A percentile compares a stretch with the other conserved stretches of the same genome.
phyloP scores from a whole-genome alignment of 148 eudicot species.

The Amaranthus palmeri region DNA sequence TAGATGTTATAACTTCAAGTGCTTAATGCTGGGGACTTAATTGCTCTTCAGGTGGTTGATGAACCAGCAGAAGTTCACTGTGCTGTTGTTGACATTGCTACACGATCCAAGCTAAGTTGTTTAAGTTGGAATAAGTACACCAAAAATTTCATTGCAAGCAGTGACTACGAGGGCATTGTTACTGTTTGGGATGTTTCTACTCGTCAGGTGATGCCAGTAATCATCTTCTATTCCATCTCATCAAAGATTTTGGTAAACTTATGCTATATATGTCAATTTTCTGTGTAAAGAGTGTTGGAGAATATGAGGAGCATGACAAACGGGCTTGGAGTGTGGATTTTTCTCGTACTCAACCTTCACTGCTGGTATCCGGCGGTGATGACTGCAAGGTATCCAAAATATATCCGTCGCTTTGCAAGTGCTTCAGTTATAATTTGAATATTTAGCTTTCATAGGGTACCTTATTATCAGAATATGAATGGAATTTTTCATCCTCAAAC shows the following conservation, averaged over 20 bases:
- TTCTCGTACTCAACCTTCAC: slow-evolving; percentile 71
- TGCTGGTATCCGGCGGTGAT: slow-evolving; percentile 90
- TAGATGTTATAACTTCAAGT: neutral
- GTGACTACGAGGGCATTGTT: slow-evolving; percentile 85
- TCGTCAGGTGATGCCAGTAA: slow-evolving; percentile 49
- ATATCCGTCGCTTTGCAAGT: neutral
- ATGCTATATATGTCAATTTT: slow-evolving; percentile 8
- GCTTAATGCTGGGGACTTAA: neutral
- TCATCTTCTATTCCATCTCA: slow-evolving; percentile 5
- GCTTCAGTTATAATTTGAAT: neutral
- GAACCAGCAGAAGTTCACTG: slow-evolving; percentile 66
- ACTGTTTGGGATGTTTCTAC: slow-evolving; percentile 84
- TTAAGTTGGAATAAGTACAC: slow-evolving; percentile 82
- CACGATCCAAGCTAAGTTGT: slow-evolving; percentile 76
- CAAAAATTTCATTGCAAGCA: slow-evolving; percentile 70
- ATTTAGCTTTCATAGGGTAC: too few species aligned
- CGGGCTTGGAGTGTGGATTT: slow-evolving; percentile 97
- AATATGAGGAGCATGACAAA: slow-evolving; percentile 96
- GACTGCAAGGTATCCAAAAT: slow-evolving; percentile 71
- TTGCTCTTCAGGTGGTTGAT: slow-evolving; percentile 50
- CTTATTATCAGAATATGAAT: neutral
- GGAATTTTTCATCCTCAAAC: neutral
- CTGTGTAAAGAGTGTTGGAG: slow-evolving; percentile 63
- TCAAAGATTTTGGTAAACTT: neutral
- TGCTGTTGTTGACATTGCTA: slow-evolving; percentile 78